phyloP scores from a whole-genome alignment of 495 filamentous ascomycete genomes.

The Haplographium delicatum region DNA sequence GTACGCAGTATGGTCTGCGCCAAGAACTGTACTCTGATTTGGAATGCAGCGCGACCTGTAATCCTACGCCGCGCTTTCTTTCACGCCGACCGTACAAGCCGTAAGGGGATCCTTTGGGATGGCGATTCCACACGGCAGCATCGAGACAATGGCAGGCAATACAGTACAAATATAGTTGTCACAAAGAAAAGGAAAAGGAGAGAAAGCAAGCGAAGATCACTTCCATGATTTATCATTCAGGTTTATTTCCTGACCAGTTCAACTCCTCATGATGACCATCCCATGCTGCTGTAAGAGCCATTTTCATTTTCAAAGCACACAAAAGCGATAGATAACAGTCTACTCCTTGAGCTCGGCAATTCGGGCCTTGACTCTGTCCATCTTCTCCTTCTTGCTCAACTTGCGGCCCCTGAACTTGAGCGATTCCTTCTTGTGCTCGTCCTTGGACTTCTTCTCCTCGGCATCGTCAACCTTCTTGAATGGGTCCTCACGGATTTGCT shows the following conservation, averaged over 20 bases:
- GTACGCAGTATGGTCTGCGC: too few relatives aligned
- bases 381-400: slow-evolving; percentile 74
- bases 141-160: too few relatives aligned
- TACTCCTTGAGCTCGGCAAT: slow-evolving; percentile 65
- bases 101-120: too few relatives aligned
- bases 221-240: too few relatives aligned
- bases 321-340: slow-evolving; percentile 8
- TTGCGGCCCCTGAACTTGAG: slow-evolving; percentile 76
- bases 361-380: slow-evolving; percentile 76
- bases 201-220: too few relatives aligned
- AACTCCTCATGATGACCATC: slow-evolving; percentile 20
- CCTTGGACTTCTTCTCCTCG: slow-evolving; percentile 84
- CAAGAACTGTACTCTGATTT: too few relatives aligned
- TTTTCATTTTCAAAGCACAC: slow-evolving; percentile 10
- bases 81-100: too few relatives aligned
- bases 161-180: too few relatives aligned
- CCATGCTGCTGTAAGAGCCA: slow-evolving; percentile 15
- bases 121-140: too few relatives aligned
- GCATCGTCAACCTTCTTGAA: slow-evolving; percentile 87
- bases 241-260: slow-evolving; percentile 7
- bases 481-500: slow-evolving; percentile 95
- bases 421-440: slow-evolving; percentile 92
- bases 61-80: too few relatives aligned
- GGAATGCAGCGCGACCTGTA: too few relatives aligned
- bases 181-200: too few relatives aligned